These are phyloP conservation scores for Stentor roeselii DNA, from an alignment of 73 alveolate species.

Conservation along the genomic window DNA sequence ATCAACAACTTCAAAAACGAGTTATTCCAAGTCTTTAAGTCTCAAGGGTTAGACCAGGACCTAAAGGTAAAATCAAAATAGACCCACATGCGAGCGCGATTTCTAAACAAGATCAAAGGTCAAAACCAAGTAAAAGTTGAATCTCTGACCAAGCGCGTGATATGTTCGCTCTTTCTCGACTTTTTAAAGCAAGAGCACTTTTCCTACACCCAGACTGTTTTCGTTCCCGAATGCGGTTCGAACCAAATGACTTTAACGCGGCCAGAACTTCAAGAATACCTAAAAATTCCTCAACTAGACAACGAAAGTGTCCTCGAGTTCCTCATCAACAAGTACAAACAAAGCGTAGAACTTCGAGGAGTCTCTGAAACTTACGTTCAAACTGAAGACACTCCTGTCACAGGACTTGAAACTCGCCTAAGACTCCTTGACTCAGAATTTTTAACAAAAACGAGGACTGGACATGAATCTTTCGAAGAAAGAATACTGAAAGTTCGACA, in stretches of 20 bases:
- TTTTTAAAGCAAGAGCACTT: constrained; percentile 48
- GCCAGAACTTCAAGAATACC: constrained; percentile 48
- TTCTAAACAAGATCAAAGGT: constrained; percentile 27
- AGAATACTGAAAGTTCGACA: constrained; percentile 51
- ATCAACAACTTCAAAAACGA: constrained; percentile 12
- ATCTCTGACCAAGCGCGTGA: constrained; percentile 35
- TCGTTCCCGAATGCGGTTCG: constrained; percentile 64
- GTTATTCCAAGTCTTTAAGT: constrained; percentile 31
- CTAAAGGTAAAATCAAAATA: neutral
- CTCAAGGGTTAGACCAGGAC: constrained; percentile 34
- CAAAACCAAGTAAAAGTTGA: constrained; percentile 33
- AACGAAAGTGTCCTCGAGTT: constrained; percentile 34
- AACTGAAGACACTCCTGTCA: constrained; percentile 50
- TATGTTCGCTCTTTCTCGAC: constrained; percentile 49
- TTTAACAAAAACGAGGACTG: constrained; percentile 30
- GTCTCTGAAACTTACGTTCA: constrained; percentile 31
- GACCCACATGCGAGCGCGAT: constrained; percentile 36
- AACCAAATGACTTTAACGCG: constrained; percentile 37
- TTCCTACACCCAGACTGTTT: constrained; percentile 53
- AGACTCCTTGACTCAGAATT: constrained; percentile 32
- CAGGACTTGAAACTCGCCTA: constrained; percentile 51
- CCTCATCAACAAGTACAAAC: constrained; percentile 35
- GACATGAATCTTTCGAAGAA: constrained; percentile 63
- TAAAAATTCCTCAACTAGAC: constrained; percentile 33
- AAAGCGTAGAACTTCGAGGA: constrained; percentile 32